phyloP scores from a whole-genome alignment of 495 filamentous ascomycete genomes.

The Lophiotrema nucula region DNA sequence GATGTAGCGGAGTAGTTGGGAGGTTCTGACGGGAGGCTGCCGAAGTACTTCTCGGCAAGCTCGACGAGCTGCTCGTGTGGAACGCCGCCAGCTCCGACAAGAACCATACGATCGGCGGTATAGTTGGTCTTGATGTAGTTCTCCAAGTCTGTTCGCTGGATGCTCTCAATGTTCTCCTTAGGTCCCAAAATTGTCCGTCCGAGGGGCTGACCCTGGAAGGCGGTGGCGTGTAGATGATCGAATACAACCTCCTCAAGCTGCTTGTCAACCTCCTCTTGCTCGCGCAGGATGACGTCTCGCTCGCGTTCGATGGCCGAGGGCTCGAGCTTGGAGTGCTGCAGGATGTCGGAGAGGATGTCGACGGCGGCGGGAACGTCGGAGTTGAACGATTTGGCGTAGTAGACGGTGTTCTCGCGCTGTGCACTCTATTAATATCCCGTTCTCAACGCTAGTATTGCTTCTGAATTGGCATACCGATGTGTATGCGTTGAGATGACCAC shows the following conservation, averaged over 20 bases:
- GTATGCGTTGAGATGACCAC: slow-evolving; percentile 98
- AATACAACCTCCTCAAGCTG: slow-evolving; percentile 99
- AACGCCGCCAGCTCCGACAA: slow-evolving; percentile 91
- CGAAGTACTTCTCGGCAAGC: slow-evolving; percentile 95
- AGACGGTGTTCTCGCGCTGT: slow-evolving; percentile 97
- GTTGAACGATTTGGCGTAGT: slow-evolving; percentile 99
- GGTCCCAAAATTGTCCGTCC: slow-evolving; percentile 97
- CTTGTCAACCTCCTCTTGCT: slow-evolving; percentile 99
- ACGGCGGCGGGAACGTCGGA: slow-evolving; percentile 91
- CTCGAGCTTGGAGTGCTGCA: slow-evolving; percentile 98
- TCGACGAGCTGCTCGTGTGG: slow-evolving; percentile 92
- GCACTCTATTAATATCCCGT: slow-evolving; percentile 3
- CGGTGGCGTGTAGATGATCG: slow-evolving; percentile 97
- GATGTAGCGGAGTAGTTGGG: slow-evolving; percentile 65
- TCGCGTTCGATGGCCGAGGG: slow-evolving; percentile 89
- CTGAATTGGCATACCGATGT: slow-evolving; percentile 83
- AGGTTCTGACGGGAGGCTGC: slow-evolving; percentile 67
- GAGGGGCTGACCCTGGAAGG: slow-evolving; percentile 91
- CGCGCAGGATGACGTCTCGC: slow-evolving; percentile 94
- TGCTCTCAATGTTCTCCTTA: slow-evolving; percentile 96
- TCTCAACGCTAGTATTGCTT: too few relatives aligned
- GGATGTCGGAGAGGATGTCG: slow-evolving; percentile 97
- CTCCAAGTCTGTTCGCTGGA: slow-evolving; percentile 81
- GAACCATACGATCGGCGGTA: slow-evolving; percentile 97
- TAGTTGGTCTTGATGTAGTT: slow-evolving; percentile 99